phyloP scores from a whole-genome alignment of 1,284 basidiomycete genomes.

The Ustilago shanxiensis region DNA sequence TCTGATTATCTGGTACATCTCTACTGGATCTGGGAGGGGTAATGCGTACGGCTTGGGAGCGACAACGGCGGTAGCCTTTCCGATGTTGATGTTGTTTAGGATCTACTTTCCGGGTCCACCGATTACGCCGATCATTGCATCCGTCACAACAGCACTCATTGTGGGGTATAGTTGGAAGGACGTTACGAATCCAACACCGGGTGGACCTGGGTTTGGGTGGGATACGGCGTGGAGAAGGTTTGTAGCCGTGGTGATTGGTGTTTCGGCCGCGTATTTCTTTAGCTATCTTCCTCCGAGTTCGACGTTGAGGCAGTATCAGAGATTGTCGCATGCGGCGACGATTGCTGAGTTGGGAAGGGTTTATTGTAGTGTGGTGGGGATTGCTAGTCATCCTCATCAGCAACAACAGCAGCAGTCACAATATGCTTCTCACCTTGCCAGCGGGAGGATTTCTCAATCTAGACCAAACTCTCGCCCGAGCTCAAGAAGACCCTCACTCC shows the following conservation, averaged over 20 bases:
- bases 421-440: neutral
- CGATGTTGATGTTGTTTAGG: constrained; percentile 74
- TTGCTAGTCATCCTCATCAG: constrained; percentile 55
- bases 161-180: constrained; percentile 64
- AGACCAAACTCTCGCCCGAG: constrained; percentile 9
- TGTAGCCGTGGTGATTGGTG: constrained; percentile 67
- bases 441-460: neutral
- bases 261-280: constrained; percentile 64
- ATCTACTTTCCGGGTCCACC: constrained; percentile 82
- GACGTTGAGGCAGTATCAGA: constrained; percentile 71
- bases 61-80: constrained; percentile 79
- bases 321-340: constrained; percentile 70
- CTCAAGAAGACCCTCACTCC: constrained; percentile 15
- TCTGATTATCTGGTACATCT: constrained; percentile 78
- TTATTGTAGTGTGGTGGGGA: constrained; percentile 71
- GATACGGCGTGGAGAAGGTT: constrained; percentile 72
- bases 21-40: constrained; percentile 72
- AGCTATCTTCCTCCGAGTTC: constrained; percentile 69
- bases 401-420: constrained; percentile 8
- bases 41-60: constrained; percentile 82
- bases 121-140: constrained; percentile 80
- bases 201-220: constrained; percentile 71
- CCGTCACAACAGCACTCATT: constrained; percentile 76
- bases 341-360: constrained; percentile 71
- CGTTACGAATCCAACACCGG: constrained; percentile 51